Base-by-base conservation (phyloP, 2,329 filamentous ascomycete species). In the Pyricularia sp. region DNA sequence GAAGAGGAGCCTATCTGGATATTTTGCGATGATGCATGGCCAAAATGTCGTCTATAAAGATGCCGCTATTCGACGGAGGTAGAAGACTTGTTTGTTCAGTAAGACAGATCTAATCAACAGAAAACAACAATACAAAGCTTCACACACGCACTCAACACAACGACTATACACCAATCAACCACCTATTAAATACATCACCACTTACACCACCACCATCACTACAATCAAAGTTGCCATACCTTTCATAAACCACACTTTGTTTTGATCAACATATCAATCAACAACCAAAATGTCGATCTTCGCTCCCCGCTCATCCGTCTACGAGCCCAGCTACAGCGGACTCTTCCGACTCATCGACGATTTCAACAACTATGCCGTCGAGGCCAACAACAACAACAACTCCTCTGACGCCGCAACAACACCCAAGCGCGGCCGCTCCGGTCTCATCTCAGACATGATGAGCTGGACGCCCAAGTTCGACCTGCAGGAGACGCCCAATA, bases 381-480 rank as follows among this genome's bases (percentile, higher is more conserved):
- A 66, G 23, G 65, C 65, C 33, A 66, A 3, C 69, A 71, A 66
- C 69, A 70, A 63, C 68, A 71, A 23, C 63, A 28, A 55, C 36
- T 14, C n/a, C 64, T 25, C 42, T n/a, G 23, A 61, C 6, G 58
- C 58, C 7, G 58, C 58, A 23, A 12, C 9, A 61, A 26, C 23
- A 31, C 30, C 11, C 65, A 66, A 66, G 65, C 65, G 65, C 12
- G 58, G 23, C 58, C 72, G 70, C 71, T 71, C 65, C 74, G 23
- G 58, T 10, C 10, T 26, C 25, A 64, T 70, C 72, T 73, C 67
- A 69, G 72, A 73, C 72, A 69, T 74, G 71, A 61, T 73, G 73
- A 69, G 72, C 84, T 94, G 93, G 85, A 85, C 86, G 69, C 92
- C 92, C 69, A 90, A 88, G 79, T 94, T 94, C 75, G 92, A 94